A percentile compares a stretch with the other conserved stretches of the same genome.
phyloP scores from a whole-genome alignment of 129 eudicot species.

The Glebionis coronaria region DNA sequence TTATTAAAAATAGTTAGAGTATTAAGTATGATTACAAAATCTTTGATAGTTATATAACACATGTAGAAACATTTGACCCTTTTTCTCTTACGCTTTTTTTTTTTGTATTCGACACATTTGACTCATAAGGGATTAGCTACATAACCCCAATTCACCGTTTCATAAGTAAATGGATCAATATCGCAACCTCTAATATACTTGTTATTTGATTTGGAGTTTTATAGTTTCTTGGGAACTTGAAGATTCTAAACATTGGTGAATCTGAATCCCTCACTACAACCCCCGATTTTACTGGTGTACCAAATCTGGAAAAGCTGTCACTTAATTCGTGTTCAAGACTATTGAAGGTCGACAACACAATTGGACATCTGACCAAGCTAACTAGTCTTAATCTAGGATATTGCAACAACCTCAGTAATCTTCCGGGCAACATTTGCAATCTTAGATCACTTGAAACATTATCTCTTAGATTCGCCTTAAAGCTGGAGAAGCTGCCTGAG shows the following conservation, averaged over 20 bases:
- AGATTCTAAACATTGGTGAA: conserved; percentile 27
- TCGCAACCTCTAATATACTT: not conserved
- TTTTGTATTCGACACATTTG: too few relatives aligned
- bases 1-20: too few relatives aligned
- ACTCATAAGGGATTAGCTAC: not conserved
- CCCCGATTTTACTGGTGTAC: conserved; percentile 20
- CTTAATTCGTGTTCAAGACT: conserved; percentile 30
- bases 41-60: too few relatives aligned
- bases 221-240: conserved; percentile 26
- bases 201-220: conserved; percentile 12
- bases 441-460: conserved; percentile 21
- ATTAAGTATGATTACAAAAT: too few relatives aligned
- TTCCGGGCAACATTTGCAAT: conserved; percentile 27
- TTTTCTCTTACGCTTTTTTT: too few relatives aligned
- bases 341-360: conserved; percentile 27
- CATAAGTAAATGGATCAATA: conserved; percentile 3
- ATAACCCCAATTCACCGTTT: conserved; percentile 15
- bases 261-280: conserved; percentile 21
- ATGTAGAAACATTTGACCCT: too few relatives aligned
- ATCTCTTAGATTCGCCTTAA: conserved; percentile 16
- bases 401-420: conserved; percentile 23
- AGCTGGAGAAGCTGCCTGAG: conserved; percentile 21
- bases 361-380: conserved; percentile 29
- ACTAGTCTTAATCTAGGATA: conserved; percentile 27
- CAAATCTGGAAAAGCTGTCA: conserved; percentile 26